Conservation (phyloP, 1,139 yeast species). For the Waltiozyma sp. region DNA sequence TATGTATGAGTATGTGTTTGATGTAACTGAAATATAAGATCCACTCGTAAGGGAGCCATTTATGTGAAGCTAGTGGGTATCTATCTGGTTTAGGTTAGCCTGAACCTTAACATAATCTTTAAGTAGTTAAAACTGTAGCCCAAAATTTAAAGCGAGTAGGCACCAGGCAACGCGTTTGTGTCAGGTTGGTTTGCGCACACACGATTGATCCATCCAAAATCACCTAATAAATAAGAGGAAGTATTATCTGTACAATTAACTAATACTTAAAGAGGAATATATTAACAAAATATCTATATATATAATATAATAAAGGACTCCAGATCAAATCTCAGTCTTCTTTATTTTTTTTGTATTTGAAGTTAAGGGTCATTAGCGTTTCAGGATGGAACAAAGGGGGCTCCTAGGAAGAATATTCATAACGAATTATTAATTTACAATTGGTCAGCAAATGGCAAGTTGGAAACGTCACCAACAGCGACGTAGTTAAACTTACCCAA, state of each 20-base stretch:
- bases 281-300: not conserved
- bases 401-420: not conserved
- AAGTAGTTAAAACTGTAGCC: too few relatives aligned
- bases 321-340: not conserved
- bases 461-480: conserved; percentile 84
- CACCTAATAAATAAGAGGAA: too few relatives aligned
- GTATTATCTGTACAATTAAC: not conserved
- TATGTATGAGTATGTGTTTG: too few relatives aligned
- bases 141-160: too few relatives aligned
- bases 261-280: not conserved
- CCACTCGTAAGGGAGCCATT: too few relatives aligned
- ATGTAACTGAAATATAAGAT: too few relatives aligned
- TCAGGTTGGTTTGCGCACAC: not conserved
- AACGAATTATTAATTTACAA: conserved; percentile 34
- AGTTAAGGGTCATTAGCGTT: not conserved
- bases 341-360: not conserved
- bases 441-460: conserved; percentile 85
- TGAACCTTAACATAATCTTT: too few relatives aligned
- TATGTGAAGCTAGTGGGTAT: too few relatives aligned
- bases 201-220: not conserved
- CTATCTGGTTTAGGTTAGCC: too few relatives aligned
- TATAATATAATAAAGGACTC: not conserved
- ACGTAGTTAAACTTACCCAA: conserved; percentile 69
- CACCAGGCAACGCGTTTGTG: not conserved
- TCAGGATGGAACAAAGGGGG: not conserved